Conservation (phyloP, 148 eudicot genomes). For the Vaccinium corymbosum region DNA sequence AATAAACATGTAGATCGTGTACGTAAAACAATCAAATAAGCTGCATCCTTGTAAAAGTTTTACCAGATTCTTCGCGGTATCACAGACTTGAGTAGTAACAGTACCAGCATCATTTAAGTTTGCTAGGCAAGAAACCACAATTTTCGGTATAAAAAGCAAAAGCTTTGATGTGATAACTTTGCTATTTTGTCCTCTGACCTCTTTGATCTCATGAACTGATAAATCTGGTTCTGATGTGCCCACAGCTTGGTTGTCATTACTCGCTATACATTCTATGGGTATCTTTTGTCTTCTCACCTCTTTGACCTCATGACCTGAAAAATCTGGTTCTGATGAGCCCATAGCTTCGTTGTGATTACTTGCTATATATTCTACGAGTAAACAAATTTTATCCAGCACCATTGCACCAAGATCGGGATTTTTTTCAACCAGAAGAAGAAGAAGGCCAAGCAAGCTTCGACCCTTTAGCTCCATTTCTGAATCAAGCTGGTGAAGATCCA, state of each 20-base stretch:
- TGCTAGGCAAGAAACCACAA: slow-evolving; percentile 45
- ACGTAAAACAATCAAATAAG: slow-evolving; percentile 51
- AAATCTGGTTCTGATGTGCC: slow-evolving; percentile 19
- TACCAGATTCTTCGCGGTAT: slow-evolving; percentile 37
- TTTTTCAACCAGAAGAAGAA: slow-evolving; percentile 37
- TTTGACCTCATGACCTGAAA: slow-evolving; percentile 32
- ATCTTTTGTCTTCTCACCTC: neutral
- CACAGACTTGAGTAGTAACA: slow-evolving; percentile 29
- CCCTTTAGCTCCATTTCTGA: slow-evolving; percentile 40
- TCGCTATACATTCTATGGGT: slow-evolving; percentile 31
- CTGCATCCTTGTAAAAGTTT: slow-evolving; percentile 35
- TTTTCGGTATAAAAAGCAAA: slow-evolving; percentile 33
- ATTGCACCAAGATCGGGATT: slow-evolving; percentile 38
- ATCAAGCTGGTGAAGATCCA: slow-evolving; percentile 25
- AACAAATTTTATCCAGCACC: slow-evolving; percentile 42
- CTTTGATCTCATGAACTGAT: slow-evolving; percentile 32
- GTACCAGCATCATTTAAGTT: slow-evolving; percentile 33
- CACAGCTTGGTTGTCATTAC: slow-evolving; percentile 22
- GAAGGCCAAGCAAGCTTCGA: slow-evolving; percentile 40
- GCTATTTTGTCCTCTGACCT: slow-evolving; percentile 21
- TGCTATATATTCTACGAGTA: slow-evolving; percentile 31
- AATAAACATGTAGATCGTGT: slow-evolving; percentile 40
- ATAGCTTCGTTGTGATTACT: slow-evolving; percentile 24
- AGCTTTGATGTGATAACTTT: slow-evolving; percentile 29
- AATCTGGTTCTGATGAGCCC: slow-evolving; percentile 19